Conservation (phyloP, 2,329 filamentous ascomycete species). For the Colletotrichum shisoi region DNA sequence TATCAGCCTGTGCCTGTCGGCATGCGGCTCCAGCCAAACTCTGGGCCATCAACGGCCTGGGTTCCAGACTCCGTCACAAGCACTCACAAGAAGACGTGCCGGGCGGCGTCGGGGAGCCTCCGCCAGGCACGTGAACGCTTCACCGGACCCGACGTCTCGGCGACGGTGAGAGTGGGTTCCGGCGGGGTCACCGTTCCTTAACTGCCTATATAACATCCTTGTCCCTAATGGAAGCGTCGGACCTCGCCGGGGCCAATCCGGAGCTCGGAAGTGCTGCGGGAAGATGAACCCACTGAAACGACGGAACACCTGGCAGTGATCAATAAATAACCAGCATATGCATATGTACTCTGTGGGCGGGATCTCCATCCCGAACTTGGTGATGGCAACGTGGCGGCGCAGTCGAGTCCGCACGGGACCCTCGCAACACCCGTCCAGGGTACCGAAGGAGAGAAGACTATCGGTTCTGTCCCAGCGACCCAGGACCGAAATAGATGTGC, state of each 20-base stretch:
- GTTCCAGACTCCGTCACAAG: neutral
- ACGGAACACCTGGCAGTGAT: constrained; percentile 23
- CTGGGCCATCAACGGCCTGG: neutral
- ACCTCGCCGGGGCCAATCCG: constrained; percentile 34
- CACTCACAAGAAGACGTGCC: neutral
- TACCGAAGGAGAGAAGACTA: neutral
- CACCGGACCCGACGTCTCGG: constrained; percentile 10
- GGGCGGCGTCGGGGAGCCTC: neutral
- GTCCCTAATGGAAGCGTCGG: constrained; percentile 12
- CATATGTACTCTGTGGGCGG: neutral
- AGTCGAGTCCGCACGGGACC: neutral
- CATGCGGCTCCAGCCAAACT: neutral
- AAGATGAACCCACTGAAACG: constrained; percentile 2
- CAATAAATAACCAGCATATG: neutral
- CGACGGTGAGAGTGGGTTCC: constrained; percentile 15
- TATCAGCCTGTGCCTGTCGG: neutral
- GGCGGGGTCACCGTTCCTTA: constrained; percentile 19
- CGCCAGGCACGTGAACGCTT: constrained; percentile 1
- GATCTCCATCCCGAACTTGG: neutral
- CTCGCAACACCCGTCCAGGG: neutral
- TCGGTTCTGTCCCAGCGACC: neutral
- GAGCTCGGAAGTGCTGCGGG: constrained; percentile 14
- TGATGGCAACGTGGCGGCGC: constrained; percentile 11
- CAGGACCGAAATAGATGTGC: neutral
- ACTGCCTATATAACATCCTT: constrained; percentile 1